Percentiles rank a stretch among this genome's conserved stretches.
Evolutionary conservation across 2,329 filamentous ascomycete genomes (phyloP).

Genomic region (Cordyceps pruinosa): DNA sequence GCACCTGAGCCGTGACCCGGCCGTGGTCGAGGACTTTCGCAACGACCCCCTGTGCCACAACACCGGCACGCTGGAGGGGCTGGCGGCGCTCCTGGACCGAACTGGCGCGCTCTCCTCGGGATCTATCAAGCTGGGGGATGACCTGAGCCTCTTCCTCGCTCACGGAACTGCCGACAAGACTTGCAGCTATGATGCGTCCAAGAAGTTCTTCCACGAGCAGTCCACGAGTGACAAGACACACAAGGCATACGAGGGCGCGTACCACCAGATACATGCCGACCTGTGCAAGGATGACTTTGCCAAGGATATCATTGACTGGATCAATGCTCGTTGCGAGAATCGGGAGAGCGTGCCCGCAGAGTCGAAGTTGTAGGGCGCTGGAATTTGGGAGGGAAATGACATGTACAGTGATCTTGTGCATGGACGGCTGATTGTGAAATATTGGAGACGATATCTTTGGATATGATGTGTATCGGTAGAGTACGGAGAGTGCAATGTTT

Average conservation of each 20-base stretch:
- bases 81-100: conserved; percentile 72
- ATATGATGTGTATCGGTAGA: too few species aligned
- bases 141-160: conserved; percentile 62
- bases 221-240: conserved; percentile 62
- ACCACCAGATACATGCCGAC: conserved; percentile 67
- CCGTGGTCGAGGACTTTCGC: conserved; percentile 51
- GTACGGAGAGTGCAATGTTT: too few species aligned
- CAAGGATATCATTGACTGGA: conserved; percentile 60
- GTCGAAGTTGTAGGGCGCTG: conserved; percentile 30
- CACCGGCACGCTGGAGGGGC: conserved; percentile 76
- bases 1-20: conserved; percentile 61
- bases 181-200: conserved; percentile 58
- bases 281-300: conserved; percentile 45
- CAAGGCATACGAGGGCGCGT: conserved; percentile 68
- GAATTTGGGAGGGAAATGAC: not conserved
- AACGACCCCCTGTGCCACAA: conserved; percentile 71
- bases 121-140: conserved; percentile 41
- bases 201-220: conserved; percentile 54
- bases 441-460: too few species aligned
- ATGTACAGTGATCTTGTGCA: not conserved
- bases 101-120: conserved; percentile 54
- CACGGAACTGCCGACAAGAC: conserved; percentile 72
- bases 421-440: too few species aligned
- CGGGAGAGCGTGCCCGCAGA: conserved; percentile 19
- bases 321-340: conserved; percentile 39